These are phyloP conservation scores for Bocquillonia castaneifolia DNA, from an alignment of 441 rosid genomes.

Conservation along the genomic window DNA sequence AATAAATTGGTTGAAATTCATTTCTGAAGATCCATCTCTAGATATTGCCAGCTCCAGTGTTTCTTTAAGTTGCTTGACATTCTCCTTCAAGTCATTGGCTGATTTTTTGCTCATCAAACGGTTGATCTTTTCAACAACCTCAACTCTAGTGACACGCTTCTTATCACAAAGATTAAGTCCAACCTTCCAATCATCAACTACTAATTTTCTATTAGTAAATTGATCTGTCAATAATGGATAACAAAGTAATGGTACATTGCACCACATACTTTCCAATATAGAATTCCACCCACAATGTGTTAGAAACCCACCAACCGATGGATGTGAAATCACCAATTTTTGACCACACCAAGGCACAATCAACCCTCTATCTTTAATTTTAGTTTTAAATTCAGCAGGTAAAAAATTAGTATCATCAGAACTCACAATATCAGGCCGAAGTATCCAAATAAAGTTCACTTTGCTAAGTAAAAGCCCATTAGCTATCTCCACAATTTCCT, in stretches of 20 bases:
- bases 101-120: constrained; percentile 37
- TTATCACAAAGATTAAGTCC: constrained; percentile 46
- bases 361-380: constrained; percentile 27
- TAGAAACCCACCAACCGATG: constrained; percentile 43
- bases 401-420: constrained; percentile 42
- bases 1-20: constrained; percentile 39
- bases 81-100: constrained; percentile 25
- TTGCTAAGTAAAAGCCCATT: constrained; percentile 47
- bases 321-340: constrained; percentile 37
- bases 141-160: constrained; percentile 30
- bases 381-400: constrained; percentile 38
- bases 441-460: constrained; percentile 53
- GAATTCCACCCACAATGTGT: constrained; percentile 75
- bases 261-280: constrained; percentile 52
- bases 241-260: constrained; percentile 46
- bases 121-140: constrained; percentile 37
- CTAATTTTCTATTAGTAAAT: constrained; percentile 57
- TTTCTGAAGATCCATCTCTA: constrained; percentile 45
- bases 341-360: constrained; percentile 63
- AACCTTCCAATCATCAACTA: constrained; percentile 58
- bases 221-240: constrained; percentile 59
- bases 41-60: constrained; percentile 37
- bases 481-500: constrained; percentile 51
- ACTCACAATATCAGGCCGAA: constrained; percentile 41
- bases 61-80: constrained; percentile 32